A percentile compares a stretch with the other conserved stretches of the same genome.
These are phyloP conservation scores for Penicillium alfredii DNA, from an alignment of 495 filamentous ascomycete species.

Conservation along the genomic window DNA sequence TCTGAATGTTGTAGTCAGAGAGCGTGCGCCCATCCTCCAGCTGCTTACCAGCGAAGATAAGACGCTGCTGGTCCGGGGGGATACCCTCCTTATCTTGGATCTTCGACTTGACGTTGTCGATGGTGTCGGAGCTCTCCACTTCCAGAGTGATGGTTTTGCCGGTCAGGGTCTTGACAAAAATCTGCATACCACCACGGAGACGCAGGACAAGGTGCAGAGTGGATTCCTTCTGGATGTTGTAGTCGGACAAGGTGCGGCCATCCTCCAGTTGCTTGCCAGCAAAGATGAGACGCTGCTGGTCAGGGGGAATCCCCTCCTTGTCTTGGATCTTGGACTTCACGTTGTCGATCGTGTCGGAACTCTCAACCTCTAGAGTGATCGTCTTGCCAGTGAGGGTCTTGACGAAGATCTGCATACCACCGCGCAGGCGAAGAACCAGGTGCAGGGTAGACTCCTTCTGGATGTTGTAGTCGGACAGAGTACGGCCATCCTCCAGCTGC, in stretches of 20 bases:
- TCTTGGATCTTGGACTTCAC: slow-evolving; percentile 98
- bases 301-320: slow-evolving; percentile 92
- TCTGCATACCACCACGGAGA: slow-evolving; percentile 96
- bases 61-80: slow-evolving; percentile 80
- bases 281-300: slow-evolving; percentile 93
- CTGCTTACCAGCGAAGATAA: slow-evolving; percentile 91
- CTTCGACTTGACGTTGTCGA: slow-evolving; percentile 89
- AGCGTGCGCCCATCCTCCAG: slow-evolving; percentile 79
- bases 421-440: slow-evolving; percentile 63
- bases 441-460: slow-evolving; percentile 69
- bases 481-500: slow-evolving; percentile 67
- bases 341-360: slow-evolving; percentile 93
- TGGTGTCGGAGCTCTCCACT: slow-evolving; percentile 83
- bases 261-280: slow-evolving; percentile 94
- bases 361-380: slow-evolving; percentile 66
- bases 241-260: slow-evolving; percentile 88
- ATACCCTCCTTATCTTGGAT: slow-evolving; percentile 94
- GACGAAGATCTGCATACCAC: slow-evolving; percentile 71
- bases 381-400: slow-evolving; percentile 70
- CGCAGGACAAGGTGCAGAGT: slow-evolving; percentile 96
- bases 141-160: slow-evolving; percentile 92
- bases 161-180: slow-evolving; percentile 90
- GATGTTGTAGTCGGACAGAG: slow-evolving; percentile 68
- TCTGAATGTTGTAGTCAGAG: slow-evolving; percentile 92
- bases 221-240: slow-evolving; percentile 99